phyloP scores from a whole-genome alignment of 306 rosid genomes.

The Malus asiatica region DNA sequence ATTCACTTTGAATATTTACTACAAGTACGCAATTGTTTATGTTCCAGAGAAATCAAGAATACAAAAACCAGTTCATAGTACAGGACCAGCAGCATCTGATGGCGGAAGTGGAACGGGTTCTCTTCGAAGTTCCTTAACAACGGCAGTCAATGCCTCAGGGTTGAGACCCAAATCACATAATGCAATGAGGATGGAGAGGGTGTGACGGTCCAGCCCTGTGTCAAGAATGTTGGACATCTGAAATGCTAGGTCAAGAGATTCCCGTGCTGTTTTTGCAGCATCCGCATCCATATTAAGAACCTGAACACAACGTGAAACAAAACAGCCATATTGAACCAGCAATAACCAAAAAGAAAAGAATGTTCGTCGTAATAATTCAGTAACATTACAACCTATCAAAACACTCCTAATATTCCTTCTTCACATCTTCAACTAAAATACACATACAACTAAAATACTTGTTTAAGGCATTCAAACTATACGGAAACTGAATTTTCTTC shows the following conservation, averaged over 20 bases:
- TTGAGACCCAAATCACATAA: slow-evolving; percentile 77
- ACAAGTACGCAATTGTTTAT: background rate
- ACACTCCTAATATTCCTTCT: background rate
- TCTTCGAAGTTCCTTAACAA: slow-evolving; percentile 58
- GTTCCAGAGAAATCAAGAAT: background rate
- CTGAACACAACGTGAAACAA: background rate
- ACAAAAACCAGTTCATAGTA: background rate
- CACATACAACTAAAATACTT: background rate
- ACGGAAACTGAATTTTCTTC: no score
- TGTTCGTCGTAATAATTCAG: background rate
- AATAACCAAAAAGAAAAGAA: background rate
- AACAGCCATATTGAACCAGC: background rate
- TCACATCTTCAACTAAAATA: background rate
- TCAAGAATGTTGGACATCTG: slow-evolving; percentile 65
- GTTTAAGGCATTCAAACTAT: no score
- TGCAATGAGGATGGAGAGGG: slow-evolving; percentile 71
- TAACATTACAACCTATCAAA: background rate
- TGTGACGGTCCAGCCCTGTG: slow-evolving; percentile 62
- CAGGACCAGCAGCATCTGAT: background rate
- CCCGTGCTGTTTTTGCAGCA: slow-evolving; percentile 56
- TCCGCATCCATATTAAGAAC: slow-evolving; percentile 46
- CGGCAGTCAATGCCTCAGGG: slow-evolving; percentile 68
- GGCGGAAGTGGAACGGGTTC: slow-evolving; percentile 17
- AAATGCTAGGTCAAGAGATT: slow-evolving; percentile 70
- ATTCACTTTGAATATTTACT: background rate